Evolutionary conservation across 441 rosid genomes (phyloP), one percentile per base, ranked within the genome.

Genomic region (Erodium chrysanthum): DNA sequence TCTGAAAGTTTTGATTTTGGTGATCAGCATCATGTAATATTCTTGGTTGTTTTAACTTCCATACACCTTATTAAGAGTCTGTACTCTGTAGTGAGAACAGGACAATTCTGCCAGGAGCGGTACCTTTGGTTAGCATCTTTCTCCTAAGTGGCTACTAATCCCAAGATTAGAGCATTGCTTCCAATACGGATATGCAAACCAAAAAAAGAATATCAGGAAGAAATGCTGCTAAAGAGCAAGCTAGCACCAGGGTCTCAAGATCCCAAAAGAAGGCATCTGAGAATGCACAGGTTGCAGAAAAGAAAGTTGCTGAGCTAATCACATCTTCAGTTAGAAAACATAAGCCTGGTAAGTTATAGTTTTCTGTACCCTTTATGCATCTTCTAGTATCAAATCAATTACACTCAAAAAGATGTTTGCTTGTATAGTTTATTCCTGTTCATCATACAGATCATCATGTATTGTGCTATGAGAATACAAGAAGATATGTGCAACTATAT

Each of bases 321-420:
- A 79, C 92, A 22, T 88, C 95, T 64, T 88, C 95, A 0, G 79
- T 76, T 14, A 84, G 91, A 73, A 86, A 85, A 79, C 88, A 80
- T 72, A 84, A 65, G 76, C 66, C 67, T 63, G 80, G 86, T 86
- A 73, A 67, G 66, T 60, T 75, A 27, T 67, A 54, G 12, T 6
- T 21, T 71, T 69, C 63, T n/a, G n/a, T 7, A 48, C 7, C 59
- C 59, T 50, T 18, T 15, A 6, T 5, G 2, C 5, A 17, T 17
- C 59, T 48, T 50, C 22, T 17, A 40, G 46, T 50, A n/a, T 50
- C 0, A 15, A 17, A n/a, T 50, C 0, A 15, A 17, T 6, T n/a
- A 17, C 7, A 50, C 9, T 50, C 58, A 50, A 17, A 50, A 17
- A 5, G 6, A 50, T 5, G 59, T 14, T 15, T 5, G 15, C 20